Base-by-base conservation (phyloP, 768 basidiomycete species). In the Boletus pseudo-olivaceus region DNA sequence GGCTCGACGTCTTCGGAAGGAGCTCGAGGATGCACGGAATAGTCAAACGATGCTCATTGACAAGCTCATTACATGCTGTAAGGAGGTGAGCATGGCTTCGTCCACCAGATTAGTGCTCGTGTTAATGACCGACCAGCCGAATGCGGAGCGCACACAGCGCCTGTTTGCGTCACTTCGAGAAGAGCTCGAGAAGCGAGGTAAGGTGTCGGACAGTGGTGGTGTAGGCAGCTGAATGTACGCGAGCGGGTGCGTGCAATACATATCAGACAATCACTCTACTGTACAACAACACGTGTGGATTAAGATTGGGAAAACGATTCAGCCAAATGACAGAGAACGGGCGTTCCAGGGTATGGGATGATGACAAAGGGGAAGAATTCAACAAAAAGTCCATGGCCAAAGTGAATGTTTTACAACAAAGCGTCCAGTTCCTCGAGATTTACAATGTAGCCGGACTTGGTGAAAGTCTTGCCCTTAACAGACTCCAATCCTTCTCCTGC, bases 401-500 rank as follows among this genome's bases (percentile, higher is more conserved):
- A 11, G 29, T 29, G 20, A 49, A 53, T 39, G 14, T 44, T 65
- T 73, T 75, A 88, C 55, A 78, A 71, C 60, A 93, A 74, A 50
- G 76, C 81, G 61, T 91, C 88, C 57, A 94, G 73, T 65, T 90
- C 88, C 65, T 86, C 87, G 32, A 87, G 61, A 19, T 73, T 73
- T 63, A 76, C 81, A 17, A 86, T 86, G 34, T 82, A 67, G 10
- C 92, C 93, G 15, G 88, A 89, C 68, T 81, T 89, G 43, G 79
- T 79, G 70, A 93, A 88, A 29, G 72, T 81, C 76, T 87, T 87
- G 42, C 93, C 94, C 70, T 84, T 85, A 45, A 90, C 78, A 45
- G 70, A 74, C 62, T 89, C 85, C 56, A 98, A 73, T 2, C 93
- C 96, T 70, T 99, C 97, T 15, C 97, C 97, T 20, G 88, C 87